Evolutionary conservation across 2,329 filamentous ascomycete genomes (phyloP).

Genomic region (Pseudogymnoascus sp.): DNA sequence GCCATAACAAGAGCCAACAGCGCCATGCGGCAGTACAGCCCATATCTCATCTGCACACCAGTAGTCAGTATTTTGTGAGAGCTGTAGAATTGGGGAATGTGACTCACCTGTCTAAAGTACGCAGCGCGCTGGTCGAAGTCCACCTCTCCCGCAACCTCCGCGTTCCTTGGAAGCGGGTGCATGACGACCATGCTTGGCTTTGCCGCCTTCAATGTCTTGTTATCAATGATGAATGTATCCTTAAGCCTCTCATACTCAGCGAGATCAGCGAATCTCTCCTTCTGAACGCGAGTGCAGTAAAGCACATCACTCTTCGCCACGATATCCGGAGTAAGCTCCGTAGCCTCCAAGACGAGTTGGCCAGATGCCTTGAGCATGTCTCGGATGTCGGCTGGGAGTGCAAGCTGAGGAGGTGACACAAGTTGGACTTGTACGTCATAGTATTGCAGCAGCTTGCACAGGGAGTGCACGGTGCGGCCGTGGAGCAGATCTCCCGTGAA

Average conservation of each 20-base stretch:
- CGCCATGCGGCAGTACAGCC: slow-evolving; percentile 96
- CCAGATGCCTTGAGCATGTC: slow-evolving; percentile 63
- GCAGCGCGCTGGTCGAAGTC: slow-evolving; percentile 95
- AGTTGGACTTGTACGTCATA: slow-evolving; percentile 94
- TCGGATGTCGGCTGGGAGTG: slow-evolving; percentile 66
- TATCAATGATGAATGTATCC: slow-evolving; percentile 82
- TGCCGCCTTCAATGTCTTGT: slow-evolving; percentile 78
- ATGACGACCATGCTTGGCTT: slow-evolving; percentile 92
- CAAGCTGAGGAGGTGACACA: slow-evolving; percentile 70
- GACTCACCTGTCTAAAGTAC: slow-evolving; percentile 96
- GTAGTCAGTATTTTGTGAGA: slow-evolving; percentile 9
- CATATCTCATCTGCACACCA: slow-evolving; percentile 76
- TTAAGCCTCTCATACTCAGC: slow-evolving; percentile 80
- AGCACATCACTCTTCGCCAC: slow-evolving; percentile 80
- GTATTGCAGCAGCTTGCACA: slow-evolving; percentile 87
- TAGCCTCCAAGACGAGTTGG: slow-evolving; percentile 67
- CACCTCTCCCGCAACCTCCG: slow-evolving; percentile 89
- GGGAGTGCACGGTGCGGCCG: slow-evolving; percentile 88
- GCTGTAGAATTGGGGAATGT: background rate
- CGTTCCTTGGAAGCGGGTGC: slow-evolving; percentile 90
- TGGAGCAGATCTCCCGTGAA: slow-evolving; percentile 91
- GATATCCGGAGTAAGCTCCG: slow-evolving; percentile 77
- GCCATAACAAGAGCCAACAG: slow-evolving; percentile 87
- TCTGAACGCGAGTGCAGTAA: slow-evolving; percentile 95
- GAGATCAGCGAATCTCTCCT: slow-evolving; percentile 81